phyloP scores from a whole-genome alignment of 1,284 basidiomycete species.

The Cutaneotrichosporon sp. region DNA sequence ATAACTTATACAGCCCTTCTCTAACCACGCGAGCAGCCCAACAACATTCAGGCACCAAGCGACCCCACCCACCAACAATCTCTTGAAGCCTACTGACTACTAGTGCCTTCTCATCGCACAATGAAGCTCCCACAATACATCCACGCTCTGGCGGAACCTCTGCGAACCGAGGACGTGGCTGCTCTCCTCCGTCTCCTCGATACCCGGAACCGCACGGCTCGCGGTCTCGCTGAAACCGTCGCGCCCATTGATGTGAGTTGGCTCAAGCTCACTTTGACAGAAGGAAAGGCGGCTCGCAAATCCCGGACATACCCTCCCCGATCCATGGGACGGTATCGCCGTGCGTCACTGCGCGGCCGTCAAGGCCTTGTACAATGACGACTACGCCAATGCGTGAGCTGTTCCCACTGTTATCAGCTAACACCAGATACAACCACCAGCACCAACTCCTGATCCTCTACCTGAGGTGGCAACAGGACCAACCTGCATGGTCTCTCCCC shows the following conservation, averaged over 20 bases:
- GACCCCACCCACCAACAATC: not conserved
- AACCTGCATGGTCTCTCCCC: slow-evolving; percentile 77
- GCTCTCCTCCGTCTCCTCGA: slow-evolving; percentile 39
- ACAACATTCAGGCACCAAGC: not conserved
- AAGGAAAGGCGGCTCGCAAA: slow-evolving; percentile 40
- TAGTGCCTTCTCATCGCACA: not conserved
- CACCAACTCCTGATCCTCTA: slow-evolving; percentile 60
- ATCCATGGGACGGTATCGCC: slow-evolving; percentile 49
- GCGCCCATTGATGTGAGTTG: slow-evolving; percentile 41
- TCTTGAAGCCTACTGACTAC: not conserved
- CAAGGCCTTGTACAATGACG: slow-evolving; percentile 35
- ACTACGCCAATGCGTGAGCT: slow-evolving; percentile 35
- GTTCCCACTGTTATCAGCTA: not conserved
- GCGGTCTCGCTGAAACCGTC: slow-evolving; percentile 44
- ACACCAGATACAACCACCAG: slow-evolving; percentile 41
- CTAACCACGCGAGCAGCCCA: not conserved
- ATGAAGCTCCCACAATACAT: slow-evolving; percentile 51
- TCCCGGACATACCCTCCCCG: slow-evolving; percentile 40
- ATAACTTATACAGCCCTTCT: not conserved
- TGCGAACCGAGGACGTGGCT: slow-evolving; percentile 34
- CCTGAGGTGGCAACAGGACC: slow-evolving; percentile 70
- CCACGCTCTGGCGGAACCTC: slow-evolving; percentile 39
- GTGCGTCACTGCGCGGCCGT: slow-evolving; percentile 48
- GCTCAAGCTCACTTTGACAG: not conserved
- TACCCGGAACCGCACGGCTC: slow-evolving; percentile 37